phyloP scores from a whole-genome alignment of 176 grass and related monocot species.

The Pharus latifolius region DNA sequence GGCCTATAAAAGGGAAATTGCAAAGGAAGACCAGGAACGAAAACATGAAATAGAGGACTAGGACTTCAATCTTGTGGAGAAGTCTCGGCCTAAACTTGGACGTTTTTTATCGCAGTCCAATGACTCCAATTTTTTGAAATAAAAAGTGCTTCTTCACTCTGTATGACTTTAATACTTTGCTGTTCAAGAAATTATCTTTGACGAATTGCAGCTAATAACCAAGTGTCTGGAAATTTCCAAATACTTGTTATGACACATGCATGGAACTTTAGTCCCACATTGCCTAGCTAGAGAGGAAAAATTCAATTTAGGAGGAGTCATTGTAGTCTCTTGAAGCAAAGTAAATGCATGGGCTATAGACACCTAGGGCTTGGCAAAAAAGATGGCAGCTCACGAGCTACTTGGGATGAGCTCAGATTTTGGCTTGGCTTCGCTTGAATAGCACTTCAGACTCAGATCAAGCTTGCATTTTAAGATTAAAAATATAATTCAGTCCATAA shows the following conservation, averaged over 20 bases:
- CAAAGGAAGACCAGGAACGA: conserved; percentile 27
- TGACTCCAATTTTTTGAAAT: background rate
- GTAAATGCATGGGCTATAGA: too few relatives aligned
- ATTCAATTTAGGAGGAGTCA: too few relatives aligned
- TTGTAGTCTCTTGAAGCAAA: too few relatives aligned
- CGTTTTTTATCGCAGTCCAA: background rate
- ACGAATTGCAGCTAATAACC: background rate
- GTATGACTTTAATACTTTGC: background rate
- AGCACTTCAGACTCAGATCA: too few relatives aligned
- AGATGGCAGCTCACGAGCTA: too few relatives aligned
- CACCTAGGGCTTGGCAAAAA: too few relatives aligned
- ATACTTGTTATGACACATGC: background rate
- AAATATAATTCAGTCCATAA: too few relatives aligned
- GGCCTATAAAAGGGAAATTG: conserved; percentile 60
- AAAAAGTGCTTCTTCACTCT: background rate
- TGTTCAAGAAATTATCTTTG: background rate
- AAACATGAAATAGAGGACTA: background rate
- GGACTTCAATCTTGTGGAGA: background rate
- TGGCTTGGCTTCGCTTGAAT: too few relatives aligned
- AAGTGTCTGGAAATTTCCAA: background rate
- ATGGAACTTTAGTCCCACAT: too few relatives aligned
- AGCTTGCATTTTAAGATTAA: too few relatives aligned
- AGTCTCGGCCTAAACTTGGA: background rate
- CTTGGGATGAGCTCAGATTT: too few relatives aligned
- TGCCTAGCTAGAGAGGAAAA: too few relatives aligned